These are phyloP conservation scores for Nannochloropsis oceanica DNA, from an alignment of 108 stramenopile species.

Conservation along the genomic window DNA sequence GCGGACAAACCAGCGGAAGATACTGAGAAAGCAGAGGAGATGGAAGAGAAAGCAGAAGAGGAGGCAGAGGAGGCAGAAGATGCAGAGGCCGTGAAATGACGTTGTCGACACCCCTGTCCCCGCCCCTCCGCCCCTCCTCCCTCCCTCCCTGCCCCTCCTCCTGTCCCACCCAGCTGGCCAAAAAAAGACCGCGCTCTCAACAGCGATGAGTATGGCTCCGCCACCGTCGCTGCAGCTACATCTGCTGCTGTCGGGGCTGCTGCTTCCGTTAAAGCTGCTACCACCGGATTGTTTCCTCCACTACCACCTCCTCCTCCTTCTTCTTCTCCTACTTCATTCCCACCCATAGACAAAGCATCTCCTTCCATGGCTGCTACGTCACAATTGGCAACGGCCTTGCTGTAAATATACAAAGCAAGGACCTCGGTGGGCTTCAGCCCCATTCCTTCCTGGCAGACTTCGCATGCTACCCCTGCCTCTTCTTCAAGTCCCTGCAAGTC, in stretches of 20 bases:
- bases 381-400: not conserved
- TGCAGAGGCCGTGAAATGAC: not conserved
- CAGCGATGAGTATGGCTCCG: not conserved
- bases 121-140: not conserved
- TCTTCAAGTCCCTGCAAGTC: constrained; percentile 28
- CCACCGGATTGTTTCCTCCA: not conserved
- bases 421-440: not conserved
- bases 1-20: not conserved
- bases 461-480: constrained; percentile 29
- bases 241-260: not conserved
- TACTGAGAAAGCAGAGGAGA: not conserved
- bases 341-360: constrained; percentile 7
- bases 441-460: constrained; percentile 30
- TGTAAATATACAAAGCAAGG: constrained; percentile 17
- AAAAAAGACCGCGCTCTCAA: not conserved
- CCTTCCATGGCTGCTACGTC: constrained; percentile 9
- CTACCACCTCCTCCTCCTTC: not conserved
- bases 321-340: not conserved
- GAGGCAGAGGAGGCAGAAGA: too few relatives aligned
- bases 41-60: too few relatives aligned
- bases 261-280: not conserved
- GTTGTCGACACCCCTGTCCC: not conserved
- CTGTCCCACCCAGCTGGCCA: not conserved
- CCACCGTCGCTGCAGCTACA: not conserved
- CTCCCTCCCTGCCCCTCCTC: not conserved